phyloP scores from a whole-genome alignment of 768 basidiomycete species.

The Leccinum aurantiacum region DNA sequence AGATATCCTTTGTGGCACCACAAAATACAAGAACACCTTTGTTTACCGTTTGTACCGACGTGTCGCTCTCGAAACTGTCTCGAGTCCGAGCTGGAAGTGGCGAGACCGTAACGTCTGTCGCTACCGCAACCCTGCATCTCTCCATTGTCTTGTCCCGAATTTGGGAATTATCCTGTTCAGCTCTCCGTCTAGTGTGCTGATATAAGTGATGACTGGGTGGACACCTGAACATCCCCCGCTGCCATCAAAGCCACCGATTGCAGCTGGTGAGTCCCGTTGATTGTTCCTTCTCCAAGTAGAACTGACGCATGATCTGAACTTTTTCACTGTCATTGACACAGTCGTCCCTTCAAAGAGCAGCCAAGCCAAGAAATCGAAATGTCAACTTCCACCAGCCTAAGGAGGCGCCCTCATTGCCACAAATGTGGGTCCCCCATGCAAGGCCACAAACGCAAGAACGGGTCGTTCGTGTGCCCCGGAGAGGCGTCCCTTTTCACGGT shows the following conservation, averaged over 20 bases:
- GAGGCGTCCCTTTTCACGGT: conserved; percentile 17
- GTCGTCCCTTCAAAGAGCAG: conserved; percentile 1
- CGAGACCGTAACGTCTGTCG: conserved; percentile 14
- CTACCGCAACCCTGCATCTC: conserved; percentile 22
- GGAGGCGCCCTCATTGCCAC: conserved; percentile 37
- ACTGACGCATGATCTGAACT: conserved; percentile 4
- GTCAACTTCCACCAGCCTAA: conserved; percentile 30
- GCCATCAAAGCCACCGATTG: conserved; percentile 25
- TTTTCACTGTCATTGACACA: background rate
- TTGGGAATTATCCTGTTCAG: conserved; percentile 19
- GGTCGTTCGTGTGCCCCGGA: conserved; percentile 30
- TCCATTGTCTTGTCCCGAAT: conserved; percentile 23
- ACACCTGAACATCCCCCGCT: conserved; percentile 16
- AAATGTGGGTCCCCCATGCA: conserved; percentile 35
- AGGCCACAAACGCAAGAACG: conserved; percentile 34
- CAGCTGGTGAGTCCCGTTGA: conserved; percentile 25
- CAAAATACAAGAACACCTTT: conserved; percentile 27
- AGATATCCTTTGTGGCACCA: background rate
- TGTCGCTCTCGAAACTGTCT: conserved; percentile 1
- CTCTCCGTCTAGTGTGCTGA: conserved; percentile 2
- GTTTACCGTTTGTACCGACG: conserved; percentile 12
- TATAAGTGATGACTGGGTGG: conserved; percentile 25
- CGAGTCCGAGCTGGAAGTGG: background rate
- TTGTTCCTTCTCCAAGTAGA: background rate
- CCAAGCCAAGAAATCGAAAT: conserved; percentile 14